A percentile compares a stretch with the other conserved stretches of the same genome.
These are phyloP conservation scores for Stevia rebaudiana DNA, from an alignment of 140 eudicot species.

Conservation along the genomic window DNA sequence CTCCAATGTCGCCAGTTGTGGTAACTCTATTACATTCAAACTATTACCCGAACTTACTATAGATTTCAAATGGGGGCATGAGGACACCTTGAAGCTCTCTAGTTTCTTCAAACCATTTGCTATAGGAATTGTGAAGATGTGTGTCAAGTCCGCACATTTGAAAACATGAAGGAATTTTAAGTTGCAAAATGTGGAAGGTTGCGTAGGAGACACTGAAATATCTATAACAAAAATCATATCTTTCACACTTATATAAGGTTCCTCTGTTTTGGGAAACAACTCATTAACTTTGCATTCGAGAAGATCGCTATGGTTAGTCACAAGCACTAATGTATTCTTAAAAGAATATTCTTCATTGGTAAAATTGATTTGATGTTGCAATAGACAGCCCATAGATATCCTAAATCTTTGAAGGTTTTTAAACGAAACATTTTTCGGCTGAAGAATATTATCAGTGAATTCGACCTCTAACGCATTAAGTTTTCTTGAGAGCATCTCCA, in stretches of 20 bases:
- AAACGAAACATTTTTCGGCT: neutral
- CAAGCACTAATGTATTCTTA: neutral
- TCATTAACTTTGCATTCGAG: neutral
- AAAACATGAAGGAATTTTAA: neutral
- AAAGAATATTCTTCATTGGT: neutral
- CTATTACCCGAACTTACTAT: neutral
- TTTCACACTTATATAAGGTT: neutral
- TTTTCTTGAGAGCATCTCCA: neutral
- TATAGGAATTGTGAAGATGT: neutral
- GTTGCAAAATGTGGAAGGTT: neutral
- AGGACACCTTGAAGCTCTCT: neutral
- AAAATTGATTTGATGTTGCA: too few relatives aligned
- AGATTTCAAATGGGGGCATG: neutral
- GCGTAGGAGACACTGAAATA: neutral
- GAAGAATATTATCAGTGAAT: neutral
- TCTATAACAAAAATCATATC: neutral
- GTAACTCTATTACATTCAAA: neutral
- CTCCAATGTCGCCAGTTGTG: neutral
- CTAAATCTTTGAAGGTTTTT: conserved; percentile 3
- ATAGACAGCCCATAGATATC: neutral
- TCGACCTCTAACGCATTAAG: neutral
- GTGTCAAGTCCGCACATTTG: neutral
- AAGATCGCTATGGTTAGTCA: neutral
- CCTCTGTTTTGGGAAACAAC: neutral
- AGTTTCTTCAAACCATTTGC: conserved; percentile 1